Evolutionary conservation across 805 yeast genomes (phyloP).

Genomic region (Zygotorulaspora florentina): DNA sequence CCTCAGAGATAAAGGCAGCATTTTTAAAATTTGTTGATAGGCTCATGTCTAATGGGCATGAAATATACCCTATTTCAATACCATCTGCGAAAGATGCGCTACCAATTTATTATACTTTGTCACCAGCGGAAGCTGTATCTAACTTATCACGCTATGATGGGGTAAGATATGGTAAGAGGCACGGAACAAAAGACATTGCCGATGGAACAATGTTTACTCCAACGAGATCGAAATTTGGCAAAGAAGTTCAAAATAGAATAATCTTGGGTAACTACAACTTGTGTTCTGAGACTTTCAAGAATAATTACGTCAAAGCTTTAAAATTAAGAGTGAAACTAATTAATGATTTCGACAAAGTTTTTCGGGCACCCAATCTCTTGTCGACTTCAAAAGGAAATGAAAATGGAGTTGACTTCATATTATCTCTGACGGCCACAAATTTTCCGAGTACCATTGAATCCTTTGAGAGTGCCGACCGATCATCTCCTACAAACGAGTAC

Average conservation of each 20-base stretch:
- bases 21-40: slow-evolving; percentile 46
- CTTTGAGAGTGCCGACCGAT: slow-evolving; percentile 35
- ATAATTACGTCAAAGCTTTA: slow-evolving; percentile 76
- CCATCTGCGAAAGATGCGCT: slow-evolving; percentile 64
- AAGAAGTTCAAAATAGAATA: slow-evolving; percentile 79
- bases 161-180: slow-evolving; percentile 68
- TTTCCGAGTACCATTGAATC: slow-evolving; percentile 51
- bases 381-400: slow-evolving; percentile 17
- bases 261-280: slow-evolving; percentile 82
- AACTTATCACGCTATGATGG: slow-evolving; percentile 91
- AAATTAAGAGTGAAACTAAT: slow-evolving; percentile 56
- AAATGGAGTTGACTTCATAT: slow-evolving; percentile 58
- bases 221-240: slow-evolving; percentile 67
- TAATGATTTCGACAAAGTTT: slow-evolving; percentile 61
- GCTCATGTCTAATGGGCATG: slow-evolving; percentile 46
- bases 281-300: slow-evolving; percentile 63
- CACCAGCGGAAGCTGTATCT: slow-evolving; percentile 92
- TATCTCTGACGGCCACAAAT: slow-evolving; percentile 68
- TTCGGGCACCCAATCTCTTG: slow-evolving; percentile 47
- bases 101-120: slow-evolving; percentile 81
- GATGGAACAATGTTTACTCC: slow-evolving; percentile 45
- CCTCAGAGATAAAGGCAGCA: slow-evolving; percentile 41
- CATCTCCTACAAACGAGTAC: slow-evolving; percentile 56
- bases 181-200: slow-evolving; percentile 32
- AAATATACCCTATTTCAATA: slow-evolving; percentile 59